A percentile compares a stretch with the other conserved stretches of the same genome.
Conservation (phyloP, 2,329 filamentous ascomycete species). For the Apiospora saccharicola region DNA sequence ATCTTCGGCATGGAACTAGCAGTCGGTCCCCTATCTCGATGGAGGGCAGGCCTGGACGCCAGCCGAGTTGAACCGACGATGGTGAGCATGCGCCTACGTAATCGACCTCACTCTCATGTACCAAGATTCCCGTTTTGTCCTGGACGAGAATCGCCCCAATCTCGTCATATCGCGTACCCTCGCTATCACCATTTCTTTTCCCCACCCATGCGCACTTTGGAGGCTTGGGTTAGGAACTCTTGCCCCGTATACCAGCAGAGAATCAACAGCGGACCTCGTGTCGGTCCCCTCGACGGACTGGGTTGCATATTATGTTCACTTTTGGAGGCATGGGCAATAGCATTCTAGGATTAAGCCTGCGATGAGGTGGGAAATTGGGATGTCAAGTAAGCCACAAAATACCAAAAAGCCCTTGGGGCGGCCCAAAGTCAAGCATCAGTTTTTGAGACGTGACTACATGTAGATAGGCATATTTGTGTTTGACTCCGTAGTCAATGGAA, state of each 20-base stretch:
- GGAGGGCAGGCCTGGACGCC: not conserved
- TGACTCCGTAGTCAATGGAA: not conserved
- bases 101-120: constrained; percentile 25
- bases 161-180: constrained; percentile 26
- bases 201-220: constrained; percentile 16
- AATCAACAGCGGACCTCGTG: not conserved
- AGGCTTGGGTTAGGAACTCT: not conserved
- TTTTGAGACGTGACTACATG: not conserved
- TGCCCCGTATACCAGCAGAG: not conserved
- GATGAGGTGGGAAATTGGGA: constrained; percentile 19
- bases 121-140: constrained; percentile 19
- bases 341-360: constrained; percentile 17
- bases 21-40: not conserved
- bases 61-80: not conserved
- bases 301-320: constrained; percentile 19
- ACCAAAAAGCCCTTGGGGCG: not conserved
- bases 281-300: constrained; percentile 12
- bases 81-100: constrained; percentile 18
- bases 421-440: not conserved
- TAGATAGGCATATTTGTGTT: not conserved
- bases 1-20: not conserved
- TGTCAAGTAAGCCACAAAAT: constrained; percentile 3
- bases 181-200: constrained; percentile 14
- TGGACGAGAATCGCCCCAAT: constrained; percentile 30
- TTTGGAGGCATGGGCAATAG: constrained; percentile 2